These are phyloP conservation scores for Sanghuangporus baumii DNA, from an alignment of 1,284 basidiomycete species.

Conservation along the genomic window DNA sequence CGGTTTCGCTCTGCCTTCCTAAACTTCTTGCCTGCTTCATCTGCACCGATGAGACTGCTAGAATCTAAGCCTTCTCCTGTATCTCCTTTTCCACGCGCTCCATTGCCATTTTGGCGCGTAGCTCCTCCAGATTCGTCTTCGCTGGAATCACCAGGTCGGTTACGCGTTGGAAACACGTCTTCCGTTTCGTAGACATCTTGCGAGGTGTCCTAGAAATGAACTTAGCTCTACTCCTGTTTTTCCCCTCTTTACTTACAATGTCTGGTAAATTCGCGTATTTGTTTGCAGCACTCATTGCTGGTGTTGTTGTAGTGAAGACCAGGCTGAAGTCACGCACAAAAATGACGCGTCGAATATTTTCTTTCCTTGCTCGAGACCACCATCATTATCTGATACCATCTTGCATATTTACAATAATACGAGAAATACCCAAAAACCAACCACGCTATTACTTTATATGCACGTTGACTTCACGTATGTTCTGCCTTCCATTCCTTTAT, in stretches of 20 bases:
- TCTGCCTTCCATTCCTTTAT: conserved; percentile 17
- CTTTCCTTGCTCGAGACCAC: neutral
- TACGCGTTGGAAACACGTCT: conserved; percentile 56
- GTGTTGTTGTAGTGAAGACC: neutral
- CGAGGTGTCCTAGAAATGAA: conserved; percentile 68
- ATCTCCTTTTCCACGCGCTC: conserved; percentile 30
- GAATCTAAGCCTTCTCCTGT: conserved; percentile 45
- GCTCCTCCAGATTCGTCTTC: conserved; percentile 53
- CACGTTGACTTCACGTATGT: neutral
- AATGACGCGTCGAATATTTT: neutral
- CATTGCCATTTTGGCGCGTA: conserved; percentile 29
- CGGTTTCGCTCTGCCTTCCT: conserved; percentile 61
- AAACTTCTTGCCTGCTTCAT: conserved; percentile 63
- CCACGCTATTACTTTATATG: neutral
- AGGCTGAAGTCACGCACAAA: neutral
- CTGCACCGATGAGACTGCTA: conserved; percentile 42
- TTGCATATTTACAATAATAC: neutral
- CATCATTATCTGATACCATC: neutral
- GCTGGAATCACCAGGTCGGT: conserved; percentile 52
- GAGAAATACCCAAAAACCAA: too few species aligned
- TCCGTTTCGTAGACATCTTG: conserved; percentile 92
- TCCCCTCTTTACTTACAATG: conserved; percentile 53
- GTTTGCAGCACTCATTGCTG: conserved; percentile 52
- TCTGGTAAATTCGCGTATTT: conserved; percentile 90
- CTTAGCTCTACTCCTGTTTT: conserved; percentile 3